Conservation (phyloP, 1,284 basidiomycete genomes). For the Mixia osmundae region DNA sequence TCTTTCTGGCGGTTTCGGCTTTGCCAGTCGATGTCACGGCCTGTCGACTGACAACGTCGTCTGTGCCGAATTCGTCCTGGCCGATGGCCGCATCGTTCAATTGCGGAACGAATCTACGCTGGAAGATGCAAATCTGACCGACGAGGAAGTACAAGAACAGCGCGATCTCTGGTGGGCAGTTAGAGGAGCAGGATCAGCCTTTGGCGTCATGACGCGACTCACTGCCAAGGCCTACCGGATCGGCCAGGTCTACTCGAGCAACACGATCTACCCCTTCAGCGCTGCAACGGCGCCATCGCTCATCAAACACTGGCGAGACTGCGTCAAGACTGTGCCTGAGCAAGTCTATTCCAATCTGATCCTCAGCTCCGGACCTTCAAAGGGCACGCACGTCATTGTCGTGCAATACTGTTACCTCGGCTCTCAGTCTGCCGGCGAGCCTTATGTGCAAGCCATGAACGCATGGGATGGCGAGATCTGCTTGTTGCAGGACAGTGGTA, state of each 20-base stretch:
- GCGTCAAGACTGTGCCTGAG: conserved; percentile 60
- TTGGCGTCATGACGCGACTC: conserved; percentile 69
- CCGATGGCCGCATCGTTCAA: conserved; percentile 17
- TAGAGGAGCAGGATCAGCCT: conserved; percentile 55
- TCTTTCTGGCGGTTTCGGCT: conserved; percentile 51
- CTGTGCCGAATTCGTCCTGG: conserved; percentile 19
- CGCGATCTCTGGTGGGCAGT: conserved; percentile 59
- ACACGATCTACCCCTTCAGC: conserved; percentile 70
- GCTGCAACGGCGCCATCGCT: conserved; percentile 57
- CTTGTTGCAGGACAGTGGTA: conserved; percentile 57
- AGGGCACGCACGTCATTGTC: conserved; percentile 34
- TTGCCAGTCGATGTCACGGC: conserved; percentile 55
- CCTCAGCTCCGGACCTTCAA: conserved; percentile 52
- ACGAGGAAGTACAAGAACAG: conserved; percentile 21
- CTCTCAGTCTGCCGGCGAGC: conserved; percentile 39
- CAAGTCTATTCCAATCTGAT: conserved; percentile 72
- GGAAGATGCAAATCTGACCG: conserved; percentile 6
- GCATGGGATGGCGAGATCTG: conserved; percentile 52
- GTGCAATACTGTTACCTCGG: conserved; percentile 75
- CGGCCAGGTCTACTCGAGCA: conserved; percentile 68
- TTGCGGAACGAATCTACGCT: conserved; percentile 13
- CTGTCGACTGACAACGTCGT: conserved; percentile 63
- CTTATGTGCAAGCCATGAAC: conserved; percentile 53
- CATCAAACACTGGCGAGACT: conserved; percentile 75
- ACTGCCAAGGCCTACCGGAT: conserved; percentile 64